These are phyloP conservation scores for Tetracladium maxilliforme DNA, from an alignment of 2,329 filamentous ascomycete genomes.

Conservation along the genomic window DNA sequence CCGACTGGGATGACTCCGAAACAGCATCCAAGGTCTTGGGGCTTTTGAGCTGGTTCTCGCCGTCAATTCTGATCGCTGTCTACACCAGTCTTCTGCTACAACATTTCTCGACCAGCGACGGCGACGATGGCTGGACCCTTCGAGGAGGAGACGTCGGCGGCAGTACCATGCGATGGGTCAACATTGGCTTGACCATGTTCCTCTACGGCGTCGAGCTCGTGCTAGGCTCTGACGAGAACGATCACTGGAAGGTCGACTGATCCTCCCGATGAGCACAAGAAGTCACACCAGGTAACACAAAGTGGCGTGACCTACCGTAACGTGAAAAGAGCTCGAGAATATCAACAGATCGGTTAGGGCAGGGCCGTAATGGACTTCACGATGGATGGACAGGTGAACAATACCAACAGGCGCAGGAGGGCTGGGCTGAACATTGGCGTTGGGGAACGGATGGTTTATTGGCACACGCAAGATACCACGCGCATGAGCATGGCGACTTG, in stretches of 20 bases:
- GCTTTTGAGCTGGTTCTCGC: constrained; percentile 85
- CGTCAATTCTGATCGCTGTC: constrained; percentile 85
- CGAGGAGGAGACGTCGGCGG: constrained; percentile 71
- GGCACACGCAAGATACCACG: too few relatives aligned
- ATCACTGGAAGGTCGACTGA: constrained; percentile 95
- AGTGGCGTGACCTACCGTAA: too few relatives aligned
- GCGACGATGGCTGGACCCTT: constrained; percentile 69
- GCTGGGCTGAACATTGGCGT: too few relatives aligned
- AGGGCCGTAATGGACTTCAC: too few relatives aligned
- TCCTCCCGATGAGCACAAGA: too few relatives aligned
- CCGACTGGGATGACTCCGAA: constrained; percentile 72
- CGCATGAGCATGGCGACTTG: too few relatives aligned
- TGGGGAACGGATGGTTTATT: too few relatives aligned
- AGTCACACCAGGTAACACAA: too few relatives aligned
- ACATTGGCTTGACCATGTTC: constrained; percentile 75
- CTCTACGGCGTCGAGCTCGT: constrained; percentile 86
- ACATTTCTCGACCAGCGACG: constrained; percentile 68
- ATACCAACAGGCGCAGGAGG: too few relatives aligned
- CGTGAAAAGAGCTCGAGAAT: too few relatives aligned
- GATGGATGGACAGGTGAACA: too few relatives aligned
- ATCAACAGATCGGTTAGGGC: too few relatives aligned
- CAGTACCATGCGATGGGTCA: constrained; percentile 87
- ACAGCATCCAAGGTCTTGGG: constrained; percentile 67
- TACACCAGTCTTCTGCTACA: constrained; percentile 94
- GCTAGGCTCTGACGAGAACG: constrained; percentile 68